Conservation (phyloP, 768 basidiomycete species). For the Plicaturopsis crispa region DNA sequence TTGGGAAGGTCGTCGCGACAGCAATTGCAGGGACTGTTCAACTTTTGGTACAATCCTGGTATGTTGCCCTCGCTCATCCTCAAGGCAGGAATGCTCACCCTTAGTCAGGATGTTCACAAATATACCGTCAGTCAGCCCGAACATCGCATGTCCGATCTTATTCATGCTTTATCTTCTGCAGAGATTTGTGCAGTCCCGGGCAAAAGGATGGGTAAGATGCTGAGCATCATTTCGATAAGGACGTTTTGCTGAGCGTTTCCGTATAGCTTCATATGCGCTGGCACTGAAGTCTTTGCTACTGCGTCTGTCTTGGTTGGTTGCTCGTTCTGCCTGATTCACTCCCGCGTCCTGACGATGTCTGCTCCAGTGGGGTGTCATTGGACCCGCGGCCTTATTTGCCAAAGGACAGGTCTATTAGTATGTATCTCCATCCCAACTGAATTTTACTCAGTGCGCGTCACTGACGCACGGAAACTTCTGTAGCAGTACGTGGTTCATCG, state of each 20-base stretch:
- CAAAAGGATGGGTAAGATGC: conserved; percentile 5
- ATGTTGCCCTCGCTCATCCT: conserved; percentile 10
- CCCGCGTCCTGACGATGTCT: not conserved
- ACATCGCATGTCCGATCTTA: not conserved
- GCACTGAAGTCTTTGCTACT: conserved; percentile 16
- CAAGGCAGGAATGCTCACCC: not conserved
- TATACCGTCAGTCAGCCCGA: conserved; percentile 14
- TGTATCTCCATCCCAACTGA: conserved; percentile 3
- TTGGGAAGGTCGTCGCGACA: conserved; percentile 19
- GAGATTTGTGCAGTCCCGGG: conserved; percentile 3
- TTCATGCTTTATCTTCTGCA: not conserved
- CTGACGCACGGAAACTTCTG: not conserved
- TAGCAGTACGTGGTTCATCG: not conserved
- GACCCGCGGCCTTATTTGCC: conserved; percentile 49
- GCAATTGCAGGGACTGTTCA: conserved; percentile 40
- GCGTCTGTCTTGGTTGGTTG: conserved; percentile 24
- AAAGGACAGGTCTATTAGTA: conserved; percentile 51
- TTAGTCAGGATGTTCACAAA: conserved; percentile 18
- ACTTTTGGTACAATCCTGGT: conserved; percentile 48
- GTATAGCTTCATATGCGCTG: conserved; percentile 4
- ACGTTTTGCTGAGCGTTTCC: conserved; percentile 5
- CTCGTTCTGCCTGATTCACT: conserved; percentile 8
- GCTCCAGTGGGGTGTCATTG: conserved; percentile 47
- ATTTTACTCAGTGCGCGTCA: not conserved
- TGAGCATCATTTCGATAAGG: conserved; percentile 8